These are phyloP conservation scores for Aspergillus affinis DNA, from an alignment of 495 filamentous ascomycete species.

Conservation along the genomic window DNA sequence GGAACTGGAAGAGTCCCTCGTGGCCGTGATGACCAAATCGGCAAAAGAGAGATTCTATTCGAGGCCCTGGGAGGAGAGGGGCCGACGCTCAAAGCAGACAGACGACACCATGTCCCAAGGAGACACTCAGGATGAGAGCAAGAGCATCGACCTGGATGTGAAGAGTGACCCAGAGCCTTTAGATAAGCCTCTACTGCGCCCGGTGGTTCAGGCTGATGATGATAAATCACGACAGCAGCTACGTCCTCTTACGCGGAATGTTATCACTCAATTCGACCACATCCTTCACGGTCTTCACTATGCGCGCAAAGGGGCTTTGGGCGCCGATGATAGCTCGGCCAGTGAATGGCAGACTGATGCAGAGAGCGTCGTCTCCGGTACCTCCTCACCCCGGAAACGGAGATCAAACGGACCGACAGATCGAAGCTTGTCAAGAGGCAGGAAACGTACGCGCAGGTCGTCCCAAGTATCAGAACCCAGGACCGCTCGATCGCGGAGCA, in stretches of 20 bases:
- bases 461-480: conserved; percentile 8
- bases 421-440: conserved; percentile 29
- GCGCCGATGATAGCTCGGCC: conserved; percentile 22
- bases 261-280: conserved; percentile 63
- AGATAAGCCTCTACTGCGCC: conserved; percentile 28
- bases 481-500: conserved; percentile 13
- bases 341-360: conserved; percentile 24
- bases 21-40: conserved; percentile 57
- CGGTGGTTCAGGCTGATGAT: conserved; percentile 59
- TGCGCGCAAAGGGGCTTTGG: conserved; percentile 47
- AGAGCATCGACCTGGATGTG: conserved; percentile 8
- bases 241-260: conserved; percentile 60
- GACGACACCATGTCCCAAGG: conserved; percentile 3
- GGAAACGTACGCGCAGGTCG: conserved; percentile 25
- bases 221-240: conserved; percentile 59
- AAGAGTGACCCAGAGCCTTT: conserved; percentile 21
- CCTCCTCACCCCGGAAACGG: conserved; percentile 16
- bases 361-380: conserved; percentile 20
- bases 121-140: conserved; percentile 11
- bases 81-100: conserved; percentile 1
- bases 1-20: conserved; percentile 64
- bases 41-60: conserved; percentile 61
- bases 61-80: conserved; percentile 30
- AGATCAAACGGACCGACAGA: conserved; percentile 8
- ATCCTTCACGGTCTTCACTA: conserved; percentile 68